These are phyloP conservation scores for Capsicum chinense DNA, from an alignment of 257 asterid genomes.

Conservation along the genomic window DNA sequence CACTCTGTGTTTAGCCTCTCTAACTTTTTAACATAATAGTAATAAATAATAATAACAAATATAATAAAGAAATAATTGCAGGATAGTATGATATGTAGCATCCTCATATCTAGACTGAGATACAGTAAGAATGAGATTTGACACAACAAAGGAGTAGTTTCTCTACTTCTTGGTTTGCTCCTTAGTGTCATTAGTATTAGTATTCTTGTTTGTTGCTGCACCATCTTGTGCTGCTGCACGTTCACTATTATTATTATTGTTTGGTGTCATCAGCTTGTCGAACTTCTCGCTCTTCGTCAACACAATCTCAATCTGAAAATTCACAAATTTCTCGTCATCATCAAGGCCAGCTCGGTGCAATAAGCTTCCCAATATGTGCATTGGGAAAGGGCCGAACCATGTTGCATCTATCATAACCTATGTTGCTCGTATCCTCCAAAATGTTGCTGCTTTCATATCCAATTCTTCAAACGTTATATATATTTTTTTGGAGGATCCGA, in stretches of 20 bases:
- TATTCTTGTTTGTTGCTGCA: slow-evolving; percentile 27
- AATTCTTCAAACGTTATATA: background rate
- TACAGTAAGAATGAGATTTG: slow-evolving; percentile 36
- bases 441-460: background rate
- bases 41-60: slow-evolving; percentile 19
- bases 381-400: background rate
- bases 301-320: slow-evolving; percentile 69
- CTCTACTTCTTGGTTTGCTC: slow-evolving; percentile 53
- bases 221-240: slow-evolving; percentile 20
- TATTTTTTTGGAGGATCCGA: background rate
- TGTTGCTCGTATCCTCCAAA: background rate
- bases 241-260: slow-evolving; percentile 27
- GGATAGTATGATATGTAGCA: slow-evolving; percentile 25
- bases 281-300: slow-evolving; percentile 82
- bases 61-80: slow-evolving; percentile 27
- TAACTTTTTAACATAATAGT: slow-evolving; percentile 18
- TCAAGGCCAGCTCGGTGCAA: background rate
- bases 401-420: background rate
- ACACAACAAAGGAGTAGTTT: background rate
- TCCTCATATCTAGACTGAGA: slow-evolving; percentile 41
- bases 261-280: slow-evolving; percentile 61
- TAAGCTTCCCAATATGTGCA: background rate
- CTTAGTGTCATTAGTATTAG: slow-evolving; percentile 35
- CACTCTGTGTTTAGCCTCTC: slow-evolving; percentile 30
- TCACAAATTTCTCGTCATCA: background rate